Evolutionary conservation across 768 basidiomycete species (phyloP).

Genomic region (Suillus hirtellus): DNA sequence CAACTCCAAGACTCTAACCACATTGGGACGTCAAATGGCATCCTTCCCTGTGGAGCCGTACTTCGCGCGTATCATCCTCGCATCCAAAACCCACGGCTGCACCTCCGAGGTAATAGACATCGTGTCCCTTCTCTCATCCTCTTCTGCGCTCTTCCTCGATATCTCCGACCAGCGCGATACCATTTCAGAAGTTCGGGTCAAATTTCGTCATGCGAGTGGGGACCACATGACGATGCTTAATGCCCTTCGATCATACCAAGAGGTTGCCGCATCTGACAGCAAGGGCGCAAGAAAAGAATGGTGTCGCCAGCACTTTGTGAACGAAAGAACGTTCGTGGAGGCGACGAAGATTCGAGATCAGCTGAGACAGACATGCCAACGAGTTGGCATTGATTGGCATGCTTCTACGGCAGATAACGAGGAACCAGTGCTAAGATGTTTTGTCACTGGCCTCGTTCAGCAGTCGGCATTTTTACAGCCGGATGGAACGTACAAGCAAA

Average conservation of each 20-base stretch:
- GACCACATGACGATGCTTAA: constrained; percentile 93
- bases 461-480: constrained; percentile 84
- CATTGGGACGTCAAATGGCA: constrained; percentile 81
- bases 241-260: constrained; percentile 78
- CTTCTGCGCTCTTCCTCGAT: constrained; percentile 82
- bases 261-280: constrained; percentile 51
- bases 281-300: constrained; percentile 62
- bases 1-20: constrained; percentile 62
- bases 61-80: constrained; percentile 75
- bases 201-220: constrained; percentile 82
- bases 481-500: constrained; percentile 85
- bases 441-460: constrained; percentile 75
- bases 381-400: constrained; percentile 60
- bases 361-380: constrained; percentile 62
- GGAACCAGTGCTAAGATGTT: constrained; percentile 67
- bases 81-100: constrained; percentile 73
- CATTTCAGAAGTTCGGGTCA: constrained; percentile 65
- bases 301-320: constrained; percentile 84
- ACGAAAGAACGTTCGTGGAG: constrained; percentile 76
- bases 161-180: constrained; percentile 71
- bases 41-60: constrained; percentile 90
- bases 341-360: constrained; percentile 82
- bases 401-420: constrained; percentile 61
- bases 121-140: constrained; percentile 78
- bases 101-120: constrained; percentile 81